phyloP scores from a whole-genome alignment of 2,329 filamentous ascomycete genomes.

The Diaporthe vaccinii region DNA sequence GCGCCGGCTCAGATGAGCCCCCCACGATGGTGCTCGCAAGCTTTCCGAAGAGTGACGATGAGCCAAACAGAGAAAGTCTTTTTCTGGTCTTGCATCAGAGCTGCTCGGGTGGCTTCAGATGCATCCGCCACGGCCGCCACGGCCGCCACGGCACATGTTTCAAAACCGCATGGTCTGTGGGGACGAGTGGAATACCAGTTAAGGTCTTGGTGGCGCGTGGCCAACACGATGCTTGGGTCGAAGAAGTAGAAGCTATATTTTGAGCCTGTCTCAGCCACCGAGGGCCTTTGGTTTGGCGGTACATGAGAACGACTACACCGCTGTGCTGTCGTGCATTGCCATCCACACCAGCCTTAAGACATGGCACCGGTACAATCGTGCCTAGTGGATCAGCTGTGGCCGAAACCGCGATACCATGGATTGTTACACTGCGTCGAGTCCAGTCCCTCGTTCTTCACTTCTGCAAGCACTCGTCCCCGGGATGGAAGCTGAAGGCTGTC shows the following conservation, averaged over 20 bases:
- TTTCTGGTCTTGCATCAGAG: background rate
- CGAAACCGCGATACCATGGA: background rate
- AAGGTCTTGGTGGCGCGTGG: constrained; percentile 16
- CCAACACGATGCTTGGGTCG: background rate
- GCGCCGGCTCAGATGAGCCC: background rate
- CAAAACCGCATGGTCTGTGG: constrained; percentile 16
- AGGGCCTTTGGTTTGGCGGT: background rate
- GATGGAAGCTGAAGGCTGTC: constrained; percentile 10
- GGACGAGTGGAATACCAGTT: constrained; percentile 28
- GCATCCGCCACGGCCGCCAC: background rate
- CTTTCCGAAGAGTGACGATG: background rate
- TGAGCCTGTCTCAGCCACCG: constrained; percentile 41
- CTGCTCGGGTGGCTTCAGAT: background rate
- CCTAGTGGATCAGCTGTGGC: background rate
- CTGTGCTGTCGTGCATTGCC: background rate
- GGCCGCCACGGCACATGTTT: background rate
- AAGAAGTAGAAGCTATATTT: constrained; percentile 22
- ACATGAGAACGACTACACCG: background rate
- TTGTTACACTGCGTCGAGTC: constrained; percentile 16
- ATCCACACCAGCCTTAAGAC: background rate
- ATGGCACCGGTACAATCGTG: background rate
- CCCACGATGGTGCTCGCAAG: background rate
- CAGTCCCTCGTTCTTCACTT: background rate
- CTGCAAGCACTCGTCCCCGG: background rate
- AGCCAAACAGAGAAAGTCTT: background rate